phyloP scores from a whole-genome alignment of 805 yeast species.

The Hagleromyces aurorensis region DNA sequence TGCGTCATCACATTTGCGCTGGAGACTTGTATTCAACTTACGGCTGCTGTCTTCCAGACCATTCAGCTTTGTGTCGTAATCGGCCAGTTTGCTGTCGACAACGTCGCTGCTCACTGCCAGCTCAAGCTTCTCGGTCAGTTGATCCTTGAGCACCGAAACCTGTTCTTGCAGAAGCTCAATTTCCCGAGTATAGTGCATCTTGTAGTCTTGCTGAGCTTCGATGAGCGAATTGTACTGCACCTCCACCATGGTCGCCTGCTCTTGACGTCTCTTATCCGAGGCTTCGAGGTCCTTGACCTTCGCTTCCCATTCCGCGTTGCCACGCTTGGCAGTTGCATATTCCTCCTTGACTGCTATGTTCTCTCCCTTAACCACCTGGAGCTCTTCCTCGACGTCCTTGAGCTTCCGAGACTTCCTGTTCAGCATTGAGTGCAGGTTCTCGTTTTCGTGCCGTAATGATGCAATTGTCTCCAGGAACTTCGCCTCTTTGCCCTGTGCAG shows the following conservation, averaged over 20 bases:
- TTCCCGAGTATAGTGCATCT: conserved; percentile 19
- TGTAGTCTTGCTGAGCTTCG: conserved; percentile 22
- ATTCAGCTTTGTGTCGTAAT: conserved; percentile 9
- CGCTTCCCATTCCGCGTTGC: conserved; percentile 4
- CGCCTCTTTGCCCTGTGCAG: conserved; percentile 33
- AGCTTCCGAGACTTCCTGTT: conserved; percentile 65
- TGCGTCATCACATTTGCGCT: conserved; percentile 7
- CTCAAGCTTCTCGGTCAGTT: conserved; percentile 4
- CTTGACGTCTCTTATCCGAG: conserved; percentile 8
- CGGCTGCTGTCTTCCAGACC: conserved; percentile 6
- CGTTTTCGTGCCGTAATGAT: conserved; percentile 69
- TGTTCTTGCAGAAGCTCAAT: conserved; percentile 9
- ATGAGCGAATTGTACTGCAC: conserved; percentile 21
- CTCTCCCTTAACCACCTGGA: conserved; percentile 6
- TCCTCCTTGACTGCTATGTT: conserved; percentile 5
- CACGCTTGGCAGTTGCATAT: too few species aligned
- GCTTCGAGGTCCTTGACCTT: conserved; percentile 5
- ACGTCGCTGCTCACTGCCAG: conserved; percentile 4
- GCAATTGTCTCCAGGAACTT: conserved; percentile 48
- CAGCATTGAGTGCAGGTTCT: conserved; percentile 59
- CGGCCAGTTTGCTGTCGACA: conserved; percentile 5
- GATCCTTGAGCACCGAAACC: conserved; percentile 5
- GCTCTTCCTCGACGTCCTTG: conserved; percentile 50
- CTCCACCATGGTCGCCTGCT: conserved; percentile 14
- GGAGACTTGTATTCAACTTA: conserved; percentile 6